Conservation (phyloP, 805 yeast species). For the Metschnikowia orientalis region DNA sequence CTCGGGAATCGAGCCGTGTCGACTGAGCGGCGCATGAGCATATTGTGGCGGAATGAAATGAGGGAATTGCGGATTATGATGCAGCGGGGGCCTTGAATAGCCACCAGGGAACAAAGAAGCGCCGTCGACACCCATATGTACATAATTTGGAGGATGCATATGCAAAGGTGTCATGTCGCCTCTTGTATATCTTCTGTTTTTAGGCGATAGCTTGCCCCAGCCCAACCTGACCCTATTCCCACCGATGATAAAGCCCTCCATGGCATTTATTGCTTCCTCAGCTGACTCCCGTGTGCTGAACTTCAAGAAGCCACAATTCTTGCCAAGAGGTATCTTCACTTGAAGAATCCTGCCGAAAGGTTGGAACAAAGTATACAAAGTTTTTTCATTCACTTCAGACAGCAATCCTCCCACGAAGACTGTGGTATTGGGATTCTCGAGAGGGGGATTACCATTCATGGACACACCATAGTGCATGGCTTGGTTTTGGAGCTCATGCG, state of each 20-base stretch:
- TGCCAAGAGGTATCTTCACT: slow-evolving; percentile 74
- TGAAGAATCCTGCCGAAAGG: slow-evolving; percentile 70
- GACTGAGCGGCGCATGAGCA: no score
- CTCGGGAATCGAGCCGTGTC: no score
- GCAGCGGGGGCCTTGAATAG: slow-evolving; percentile 1
- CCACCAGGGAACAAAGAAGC: slow-evolving; percentile 25
- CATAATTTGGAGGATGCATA: slow-evolving; percentile 35
- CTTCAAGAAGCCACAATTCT: slow-evolving; percentile 87
- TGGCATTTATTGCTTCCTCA: slow-evolving; percentile 75
- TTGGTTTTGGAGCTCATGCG: slow-evolving; percentile 1
- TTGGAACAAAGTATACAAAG: slow-evolving; percentile 57
- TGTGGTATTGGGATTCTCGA: slow-evolving; percentile 65
- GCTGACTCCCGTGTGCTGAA: slow-evolving; percentile 75
- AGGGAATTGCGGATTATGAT: background rate
- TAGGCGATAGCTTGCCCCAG: slow-evolving; percentile 65
- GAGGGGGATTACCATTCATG: slow-evolving; percentile 4
- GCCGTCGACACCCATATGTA: slow-evolving; percentile 38
- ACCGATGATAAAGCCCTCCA: slow-evolving; percentile 89
- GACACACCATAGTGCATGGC: background rate
- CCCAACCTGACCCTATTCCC: slow-evolving; percentile 77
- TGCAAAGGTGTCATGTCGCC: slow-evolving; percentile 31
- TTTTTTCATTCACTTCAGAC: slow-evolving; percentile 57
- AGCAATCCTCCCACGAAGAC: slow-evolving; percentile 76
- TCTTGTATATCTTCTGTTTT: slow-evolving; percentile 16
- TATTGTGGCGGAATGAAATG: no score